Conservation (phyloP, 2,329 filamentous ascomycete species). For the Arthrobotrys pseudoclavata region DNA sequence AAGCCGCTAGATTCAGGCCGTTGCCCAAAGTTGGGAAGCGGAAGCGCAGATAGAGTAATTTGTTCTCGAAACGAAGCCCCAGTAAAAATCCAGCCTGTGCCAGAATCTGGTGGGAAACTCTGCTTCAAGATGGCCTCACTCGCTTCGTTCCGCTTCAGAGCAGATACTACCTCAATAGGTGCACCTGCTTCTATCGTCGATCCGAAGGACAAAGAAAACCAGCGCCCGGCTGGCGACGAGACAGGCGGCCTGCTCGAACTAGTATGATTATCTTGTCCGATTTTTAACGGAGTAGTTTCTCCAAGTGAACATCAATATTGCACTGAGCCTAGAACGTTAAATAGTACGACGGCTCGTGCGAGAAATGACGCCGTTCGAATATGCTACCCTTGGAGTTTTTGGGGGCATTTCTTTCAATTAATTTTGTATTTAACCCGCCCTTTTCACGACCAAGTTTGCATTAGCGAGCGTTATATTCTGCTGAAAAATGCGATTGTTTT, state of each 20-base stretch:
- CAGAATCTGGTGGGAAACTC: not conserved
- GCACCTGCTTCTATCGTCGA: not conserved
- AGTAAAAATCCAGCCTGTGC: not conserved
- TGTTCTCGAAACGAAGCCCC: not conserved
- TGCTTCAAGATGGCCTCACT: slow-evolving; percentile 8
- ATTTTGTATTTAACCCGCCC: not conserved
- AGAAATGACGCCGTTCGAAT: not conserved
- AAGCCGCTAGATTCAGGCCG: not conserved
- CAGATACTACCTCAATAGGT: not conserved
- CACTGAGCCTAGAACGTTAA: not conserved
- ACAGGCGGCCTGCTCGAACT: not conserved
- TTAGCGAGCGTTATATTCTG: not conserved
- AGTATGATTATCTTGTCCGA: not conserved
- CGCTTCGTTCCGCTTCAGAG: slow-evolving; percentile 33
- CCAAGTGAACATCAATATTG: too few species aligned
- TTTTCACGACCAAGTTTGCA: not conserved
- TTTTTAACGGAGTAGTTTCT: not conserved
- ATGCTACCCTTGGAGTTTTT: not conserved
- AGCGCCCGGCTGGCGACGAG: too few species aligned
- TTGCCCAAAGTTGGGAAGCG: not conserved
- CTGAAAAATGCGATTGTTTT: not conserved
- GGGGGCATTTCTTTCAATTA: not conserved
- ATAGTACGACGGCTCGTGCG: not conserved
- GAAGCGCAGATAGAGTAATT: not conserved
- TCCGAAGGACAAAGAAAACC: slow-evolving; percentile 47